phyloP scores from a whole-genome alignment of 805 yeast genomes.

The Tetrapisispora taiwanensis region DNA sequence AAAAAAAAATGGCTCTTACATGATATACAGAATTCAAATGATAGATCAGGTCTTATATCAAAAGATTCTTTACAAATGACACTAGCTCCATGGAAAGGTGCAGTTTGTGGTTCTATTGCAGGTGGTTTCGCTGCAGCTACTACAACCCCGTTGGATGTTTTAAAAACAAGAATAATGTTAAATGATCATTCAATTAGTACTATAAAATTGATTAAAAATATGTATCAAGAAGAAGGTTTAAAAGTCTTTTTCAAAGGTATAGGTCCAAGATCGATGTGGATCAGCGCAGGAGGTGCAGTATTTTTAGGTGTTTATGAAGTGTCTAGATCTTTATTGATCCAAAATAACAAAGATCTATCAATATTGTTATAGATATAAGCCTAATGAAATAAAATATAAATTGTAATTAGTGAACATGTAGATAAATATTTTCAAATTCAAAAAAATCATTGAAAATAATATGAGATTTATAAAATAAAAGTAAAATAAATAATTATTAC shows the following conservation, averaged over 20 bases:
- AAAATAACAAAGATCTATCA: not conserved
- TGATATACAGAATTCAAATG: slow-evolving; percentile 32
- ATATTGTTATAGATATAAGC: not conserved
- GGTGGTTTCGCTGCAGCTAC: slow-evolving; percentile 76
- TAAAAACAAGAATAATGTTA: slow-evolving; percentile 82
- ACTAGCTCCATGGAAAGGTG: slow-evolving; percentile 59
- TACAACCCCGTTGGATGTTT: slow-evolving; percentile 72
- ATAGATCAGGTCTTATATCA: not conserved
- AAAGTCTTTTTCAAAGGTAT: slow-evolving; percentile 69
- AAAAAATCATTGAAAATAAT: no score
- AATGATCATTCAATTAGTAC: slow-evolving; percentile 39
- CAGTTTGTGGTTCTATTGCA: slow-evolving; percentile 72
- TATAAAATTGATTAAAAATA: slow-evolving; percentile 36
- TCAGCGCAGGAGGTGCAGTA: slow-evolving; percentile 96
- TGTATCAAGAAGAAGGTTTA: slow-evolving; percentile 65
- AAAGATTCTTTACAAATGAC: not conserved
- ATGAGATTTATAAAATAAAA: no score
- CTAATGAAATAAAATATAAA: not conserved
- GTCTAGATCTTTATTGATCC: slow-evolving; percentile 34
- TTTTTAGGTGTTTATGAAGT: slow-evolving; percentile 90
- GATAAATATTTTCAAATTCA: no score
- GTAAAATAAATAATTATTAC: no score
- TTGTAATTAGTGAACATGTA: not conserved
- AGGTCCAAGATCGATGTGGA: slow-evolving; percentile 96
- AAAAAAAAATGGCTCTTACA: slow-evolving; percentile 49